phyloP scores from a whole-genome alignment of 2,329 filamentous ascomycete species.

The Epichloe sibirici region DNA sequence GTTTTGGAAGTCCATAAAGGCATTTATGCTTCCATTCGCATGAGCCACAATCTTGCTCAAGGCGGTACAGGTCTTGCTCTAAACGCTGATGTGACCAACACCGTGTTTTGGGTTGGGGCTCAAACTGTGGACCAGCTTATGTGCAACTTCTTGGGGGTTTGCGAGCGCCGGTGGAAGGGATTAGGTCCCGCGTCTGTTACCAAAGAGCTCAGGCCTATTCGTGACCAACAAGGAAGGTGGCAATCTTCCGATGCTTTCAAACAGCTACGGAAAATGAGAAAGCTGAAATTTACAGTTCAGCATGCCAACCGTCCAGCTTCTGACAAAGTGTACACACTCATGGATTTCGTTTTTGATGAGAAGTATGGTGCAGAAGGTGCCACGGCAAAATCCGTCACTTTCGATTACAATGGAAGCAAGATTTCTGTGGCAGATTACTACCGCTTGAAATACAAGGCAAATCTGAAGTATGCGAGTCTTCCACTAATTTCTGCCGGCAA shows the following conservation, averaged over 20 bases:
- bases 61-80: slow-evolving; percentile 55
- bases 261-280: slow-evolving; percentile 39
- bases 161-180: slow-evolving; percentile 17
- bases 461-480: slow-evolving; percentile 32
- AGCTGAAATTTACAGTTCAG: slow-evolving; percentile 42
- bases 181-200: slow-evolving; percentile 15
- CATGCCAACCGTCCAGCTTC: slow-evolving; percentile 34
- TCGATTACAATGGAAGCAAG: slow-evolving; percentile 38
- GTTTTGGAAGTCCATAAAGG: slow-evolving; percentile 74
- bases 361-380: slow-evolving; percentile 33
- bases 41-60: slow-evolving; percentile 43
- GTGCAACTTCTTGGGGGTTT: slow-evolving; percentile 21
- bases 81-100: slow-evolving; percentile 87
- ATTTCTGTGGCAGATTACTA: slow-evolving; percentile 44
- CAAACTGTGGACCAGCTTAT: slow-evolving; percentile 27
- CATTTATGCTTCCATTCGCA: slow-evolving; percentile 73
- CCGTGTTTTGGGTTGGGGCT: slow-evolving; percentile 62
- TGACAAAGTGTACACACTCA: slow-evolving; percentile 38
- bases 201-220: slow-evolving; percentile 23
- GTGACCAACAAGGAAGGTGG: slow-evolving; percentile 13
- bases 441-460: slow-evolving; percentile 37
- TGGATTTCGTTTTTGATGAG: slow-evolving; percentile 35
- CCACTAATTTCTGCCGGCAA: slow-evolving; percentile 47
- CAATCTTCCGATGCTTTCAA: slow-evolving; percentile 40
- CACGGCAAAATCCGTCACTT: slow-evolving; percentile 38